These are phyloP conservation scores for Talaromyces sp. DNA, from an alignment of 2,329 filamentous ascomycete species.

Conservation along the genomic window DNA sequence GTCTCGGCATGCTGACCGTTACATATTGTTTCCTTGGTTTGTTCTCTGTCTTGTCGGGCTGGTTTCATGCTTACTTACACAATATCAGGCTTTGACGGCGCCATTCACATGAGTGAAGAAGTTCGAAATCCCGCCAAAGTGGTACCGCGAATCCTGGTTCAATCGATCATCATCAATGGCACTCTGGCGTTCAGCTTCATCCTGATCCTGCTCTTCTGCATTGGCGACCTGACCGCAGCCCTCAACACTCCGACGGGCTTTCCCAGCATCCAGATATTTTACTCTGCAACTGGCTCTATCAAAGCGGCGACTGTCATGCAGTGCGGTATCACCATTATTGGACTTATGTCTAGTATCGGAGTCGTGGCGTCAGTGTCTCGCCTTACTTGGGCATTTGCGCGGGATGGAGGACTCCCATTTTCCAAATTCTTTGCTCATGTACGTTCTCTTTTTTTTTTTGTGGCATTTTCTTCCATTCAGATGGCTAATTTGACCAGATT, in stretches of 20 bases:
- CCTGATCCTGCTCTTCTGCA: slow-evolving; percentile 39
- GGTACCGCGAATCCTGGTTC: slow-evolving; percentile 43
- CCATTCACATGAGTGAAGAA: slow-evolving; percentile 46
- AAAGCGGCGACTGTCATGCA: slow-evolving; percentile 38
- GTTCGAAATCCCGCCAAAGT: slow-evolving; percentile 41
- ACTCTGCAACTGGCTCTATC: slow-evolving; percentile 36
- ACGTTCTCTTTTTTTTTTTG: slow-evolving; percentile 12
- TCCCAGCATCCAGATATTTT: slow-evolving; percentile 41
- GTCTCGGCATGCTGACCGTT: slow-evolving; percentile 33
- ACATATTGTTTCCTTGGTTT: slow-evolving; percentile 25
- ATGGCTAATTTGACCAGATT: background rate
- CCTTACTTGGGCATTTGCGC: slow-evolving; percentile 47
- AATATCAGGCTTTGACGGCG: slow-evolving; percentile 41
- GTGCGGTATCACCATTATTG: slow-evolving; percentile 32
- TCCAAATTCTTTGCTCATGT: slow-evolving; percentile 19
- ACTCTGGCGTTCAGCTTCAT: slow-evolving; percentile 38
- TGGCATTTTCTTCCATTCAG: background rate
- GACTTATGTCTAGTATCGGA: slow-evolving; percentile 37
- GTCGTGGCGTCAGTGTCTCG: slow-evolving; percentile 45
- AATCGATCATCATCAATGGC: slow-evolving; percentile 40
- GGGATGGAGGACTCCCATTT: slow-evolving; percentile 42
- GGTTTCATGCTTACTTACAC: background rate
- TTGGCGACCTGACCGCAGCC: slow-evolving; percentile 34
- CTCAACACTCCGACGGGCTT: slow-evolving; percentile 25
- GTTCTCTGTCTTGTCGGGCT: background rate